These are phyloP conservation scores for Monsonia emarginata DNA, from an alignment of 441 rosid genomes.

Conservation along the genomic window DNA sequence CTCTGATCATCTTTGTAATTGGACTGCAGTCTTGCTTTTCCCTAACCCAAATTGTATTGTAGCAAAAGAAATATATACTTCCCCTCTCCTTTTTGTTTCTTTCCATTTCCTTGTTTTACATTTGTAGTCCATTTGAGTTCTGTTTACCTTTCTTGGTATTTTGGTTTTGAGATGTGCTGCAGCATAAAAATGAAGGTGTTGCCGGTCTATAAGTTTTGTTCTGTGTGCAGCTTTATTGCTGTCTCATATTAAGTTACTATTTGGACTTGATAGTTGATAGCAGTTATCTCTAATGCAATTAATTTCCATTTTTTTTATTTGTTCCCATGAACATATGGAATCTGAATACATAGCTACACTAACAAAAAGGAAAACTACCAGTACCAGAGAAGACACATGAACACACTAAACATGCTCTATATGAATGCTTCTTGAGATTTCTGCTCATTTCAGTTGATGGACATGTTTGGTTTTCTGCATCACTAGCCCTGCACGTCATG, in stretches of 20 bases:
- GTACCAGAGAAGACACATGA: neutral
- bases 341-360: neutral
- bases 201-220: neutral
- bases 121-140: neutral
- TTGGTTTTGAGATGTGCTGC: neutral
- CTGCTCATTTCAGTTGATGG: neutral
- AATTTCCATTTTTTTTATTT: neutral
- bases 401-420: neutral
- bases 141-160: neutral
- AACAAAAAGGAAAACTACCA: neutral
- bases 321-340: neutral
- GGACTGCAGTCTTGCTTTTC: neutral
- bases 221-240: neutral
- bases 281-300: neutral
- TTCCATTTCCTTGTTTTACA: neutral
- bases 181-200: neutral
- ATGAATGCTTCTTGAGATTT: neutral
- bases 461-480: neutral
- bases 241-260: neutral
- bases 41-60: neutral
- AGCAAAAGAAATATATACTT: neutral
- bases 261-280: neutral
- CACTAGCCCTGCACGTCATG: neutral
- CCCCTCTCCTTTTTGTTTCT: neutral
- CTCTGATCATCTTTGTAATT: neutral